Percentiles rank a stretch among this genome's conserved stretches.
Evolutionary conservation across 2,329 filamentous ascomycete species (phyloP).

Genomic region (Lomentospora prolificans): DNA sequence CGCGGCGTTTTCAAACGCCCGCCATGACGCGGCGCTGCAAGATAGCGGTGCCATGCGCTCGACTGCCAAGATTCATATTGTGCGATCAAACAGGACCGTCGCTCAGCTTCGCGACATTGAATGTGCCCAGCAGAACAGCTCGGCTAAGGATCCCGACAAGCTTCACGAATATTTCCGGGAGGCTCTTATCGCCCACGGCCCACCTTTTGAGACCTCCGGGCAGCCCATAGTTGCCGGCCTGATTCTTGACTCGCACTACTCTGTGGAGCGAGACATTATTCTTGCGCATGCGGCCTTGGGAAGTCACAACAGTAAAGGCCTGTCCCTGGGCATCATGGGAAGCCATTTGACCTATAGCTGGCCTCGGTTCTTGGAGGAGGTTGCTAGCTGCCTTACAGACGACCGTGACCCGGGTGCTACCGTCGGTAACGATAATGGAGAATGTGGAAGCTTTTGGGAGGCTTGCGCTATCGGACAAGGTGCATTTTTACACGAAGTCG

Average conservation of each 20-base stretch:
- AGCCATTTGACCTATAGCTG: conserved; percentile 63
- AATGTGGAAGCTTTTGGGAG: conserved; percentile 32
- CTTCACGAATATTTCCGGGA: conserved; percentile 29
- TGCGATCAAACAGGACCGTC: conserved; percentile 56
- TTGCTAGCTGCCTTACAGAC: conserved; percentile 38
- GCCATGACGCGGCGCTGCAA: not conserved
- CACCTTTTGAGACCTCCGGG: conserved; percentile 19
- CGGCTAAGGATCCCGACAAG: conserved; percentile 45
- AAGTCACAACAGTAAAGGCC: conserved; percentile 35
- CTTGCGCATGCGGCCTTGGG: conserved; percentile 59
- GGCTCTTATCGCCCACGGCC: conserved; percentile 35
- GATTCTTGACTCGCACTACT: conserved; percentile 61
- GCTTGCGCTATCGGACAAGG: conserved; percentile 49
- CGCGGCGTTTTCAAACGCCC: conserved; percentile 12
- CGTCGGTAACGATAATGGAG: conserved; percentile 30
- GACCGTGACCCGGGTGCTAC: conserved; percentile 23
- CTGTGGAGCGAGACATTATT: conserved; percentile 46
- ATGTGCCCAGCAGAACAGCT: conserved; percentile 52
- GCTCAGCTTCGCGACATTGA: conserved; percentile 56
- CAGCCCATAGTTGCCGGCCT: conserved; percentile 61
- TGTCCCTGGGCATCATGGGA: conserved; percentile 62
- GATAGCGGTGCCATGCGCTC: conserved; percentile 10
- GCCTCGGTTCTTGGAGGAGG: conserved; percentile 59
- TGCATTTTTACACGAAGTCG: conserved; percentile 62
- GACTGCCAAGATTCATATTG: conserved; percentile 56